phyloP scores from a whole-genome alignment of 2,329 filamentous ascomycete genomes.

The Hysterium pulicare region DNA sequence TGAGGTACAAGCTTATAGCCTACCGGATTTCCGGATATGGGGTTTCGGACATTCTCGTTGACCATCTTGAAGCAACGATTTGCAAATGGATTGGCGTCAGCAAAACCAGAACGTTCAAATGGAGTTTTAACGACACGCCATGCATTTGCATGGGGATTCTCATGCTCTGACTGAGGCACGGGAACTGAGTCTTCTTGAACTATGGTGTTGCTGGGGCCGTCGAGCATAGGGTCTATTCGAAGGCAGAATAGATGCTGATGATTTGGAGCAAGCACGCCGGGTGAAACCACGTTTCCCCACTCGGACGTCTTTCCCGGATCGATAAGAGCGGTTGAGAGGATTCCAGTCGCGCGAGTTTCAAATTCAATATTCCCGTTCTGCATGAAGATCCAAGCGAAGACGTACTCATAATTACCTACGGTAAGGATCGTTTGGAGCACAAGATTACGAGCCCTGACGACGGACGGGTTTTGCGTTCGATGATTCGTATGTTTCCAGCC shows the following conservation, averaged over 20 bases:
- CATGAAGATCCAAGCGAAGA: constrained; percentile 15
- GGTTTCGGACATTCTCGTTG: constrained; percentile 46
- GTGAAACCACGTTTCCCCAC: constrained; percentile 13
- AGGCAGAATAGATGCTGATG: constrained; percentile 37
- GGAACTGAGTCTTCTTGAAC: constrained; percentile 23
- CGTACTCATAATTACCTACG: constrained; percentile 27
- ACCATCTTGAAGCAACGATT: constrained; percentile 48
- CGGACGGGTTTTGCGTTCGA: constrained; percentile 17
- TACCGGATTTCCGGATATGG: constrained; percentile 48
- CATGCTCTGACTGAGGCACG: constrained; percentile 11
- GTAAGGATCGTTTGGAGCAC: constrained; percentile 26
- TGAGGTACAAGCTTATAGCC: constrained; percentile 49
- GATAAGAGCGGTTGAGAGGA: constrained; percentile 13
- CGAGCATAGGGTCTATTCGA: constrained; percentile 44
- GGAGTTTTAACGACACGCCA: constrained; percentile 1
- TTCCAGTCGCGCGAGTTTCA: constrained; percentile 16
- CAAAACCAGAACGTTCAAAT: constrained; percentile 13
- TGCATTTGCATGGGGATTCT: constrained; percentile 7
- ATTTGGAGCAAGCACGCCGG: constrained; percentile 14
- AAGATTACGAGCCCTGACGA: constrained; percentile 19
- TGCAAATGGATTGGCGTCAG: constrained; percentile 16
- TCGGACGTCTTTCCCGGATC: constrained; percentile 7
- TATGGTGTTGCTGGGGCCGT: constrained; percentile 36
- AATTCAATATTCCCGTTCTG: constrained; percentile 13
- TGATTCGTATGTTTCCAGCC: constrained; percentile 29